Percentiles rank a stretch among this genome's conserved stretches.
These are phyloP conservation scores for Ogataea trehaloabstinens DNA, from an alignment of 805 yeast species.

Conservation along the genomic window DNA sequence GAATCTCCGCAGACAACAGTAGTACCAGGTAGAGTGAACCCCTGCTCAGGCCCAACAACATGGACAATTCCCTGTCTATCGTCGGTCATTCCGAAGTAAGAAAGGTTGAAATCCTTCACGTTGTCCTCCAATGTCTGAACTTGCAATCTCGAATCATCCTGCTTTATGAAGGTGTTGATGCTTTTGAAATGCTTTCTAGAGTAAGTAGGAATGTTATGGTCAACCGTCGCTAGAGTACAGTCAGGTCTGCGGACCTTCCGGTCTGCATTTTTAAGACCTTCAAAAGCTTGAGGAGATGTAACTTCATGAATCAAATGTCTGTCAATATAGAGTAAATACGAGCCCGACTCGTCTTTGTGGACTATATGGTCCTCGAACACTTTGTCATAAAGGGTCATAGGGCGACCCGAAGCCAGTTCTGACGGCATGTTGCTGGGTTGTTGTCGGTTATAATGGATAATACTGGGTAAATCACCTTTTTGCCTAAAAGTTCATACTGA, in stretches of 20 bases:
- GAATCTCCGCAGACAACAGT: conserved; percentile 99
- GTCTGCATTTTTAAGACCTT: conserved; percentile 85
- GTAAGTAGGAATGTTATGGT: conserved; percentile 95
- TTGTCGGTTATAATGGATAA: not conserved
- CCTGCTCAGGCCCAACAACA: conserved; percentile 98
- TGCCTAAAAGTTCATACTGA: no score
- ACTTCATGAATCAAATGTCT: conserved; percentile 98
- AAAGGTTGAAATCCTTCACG: conserved; percentile 83
- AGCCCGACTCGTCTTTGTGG: conserved; percentile 83
- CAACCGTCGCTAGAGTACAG: conserved; percentile 92
- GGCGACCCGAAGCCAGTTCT: conserved; percentile 27
- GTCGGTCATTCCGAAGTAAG: conserved; percentile 94
- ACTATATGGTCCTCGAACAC: conserved; percentile 94
- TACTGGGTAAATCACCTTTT: conserved; percentile 1
- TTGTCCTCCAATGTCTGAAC: conserved; percentile 90
- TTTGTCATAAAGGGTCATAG: conserved; percentile 87
- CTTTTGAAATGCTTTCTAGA: conserved; percentile 76
- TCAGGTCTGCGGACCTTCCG: conserved; percentile 88
- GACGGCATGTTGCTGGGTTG: no score
- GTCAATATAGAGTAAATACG: conserved; percentile 86
- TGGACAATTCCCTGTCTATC: conserved; percentile 97
- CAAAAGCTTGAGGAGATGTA: conserved; percentile 98
- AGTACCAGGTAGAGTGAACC: conserved; percentile 97
- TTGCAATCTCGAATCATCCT: conserved; percentile 89
- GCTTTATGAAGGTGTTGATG: conserved; percentile 77